Base-by-base conservation (phyloP, 805 yeast species). In the Candida parachauliodes region DNA sequence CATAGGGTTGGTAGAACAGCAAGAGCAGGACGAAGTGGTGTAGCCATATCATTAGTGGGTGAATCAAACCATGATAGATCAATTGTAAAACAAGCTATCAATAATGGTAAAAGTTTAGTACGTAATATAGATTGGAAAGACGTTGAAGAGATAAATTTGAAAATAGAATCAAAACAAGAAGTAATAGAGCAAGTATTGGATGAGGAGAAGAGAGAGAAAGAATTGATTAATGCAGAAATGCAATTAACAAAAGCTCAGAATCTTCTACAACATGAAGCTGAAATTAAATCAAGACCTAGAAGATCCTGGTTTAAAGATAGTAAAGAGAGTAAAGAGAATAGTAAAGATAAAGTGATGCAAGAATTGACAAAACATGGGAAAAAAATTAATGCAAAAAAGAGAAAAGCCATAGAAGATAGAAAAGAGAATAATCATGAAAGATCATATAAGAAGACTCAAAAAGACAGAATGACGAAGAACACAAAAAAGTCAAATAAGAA, bases 1-100 rank as follows among this genome's bases (percentile, higher is more conserved):
- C 98, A 93, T 66, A 84, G 98, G 72, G 96, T 93, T 43, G 98
- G 98, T 65, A 86, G 98, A 75, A 93, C 98, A 39, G 99, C 99
- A 8, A 87, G 99, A 77, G 99, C 97, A 36, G 98, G 98, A 15
- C 79, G 98, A 64, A 87, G 85, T 37, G 99, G 99, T 74, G 77
- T 77, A 40, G 85, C 97, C 31, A 83, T 93, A 28, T 82, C 97
- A 2, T 80, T 93, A 62, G 98, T 93, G 10, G 97, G 98, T 12
- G 98, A 93, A 57, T 70, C 85, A 0, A 70, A 87, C n/a, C 76
- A 73, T 41, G 98, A 93, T 46, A 79, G 98, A 62, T 67, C 74
- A 33, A 87, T 93, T 49, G 98, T 93, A n/a, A 88, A 86, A 57
- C 87, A 80, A 12, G 95, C 95, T 3, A 79, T 93, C 49, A 84